Percentiles rank a stretch among this genome's conserved stretches.
phyloP scores from a whole-genome alignment of 2,329 filamentous ascomycete genomes.

The Cadophora sp. region DNA sequence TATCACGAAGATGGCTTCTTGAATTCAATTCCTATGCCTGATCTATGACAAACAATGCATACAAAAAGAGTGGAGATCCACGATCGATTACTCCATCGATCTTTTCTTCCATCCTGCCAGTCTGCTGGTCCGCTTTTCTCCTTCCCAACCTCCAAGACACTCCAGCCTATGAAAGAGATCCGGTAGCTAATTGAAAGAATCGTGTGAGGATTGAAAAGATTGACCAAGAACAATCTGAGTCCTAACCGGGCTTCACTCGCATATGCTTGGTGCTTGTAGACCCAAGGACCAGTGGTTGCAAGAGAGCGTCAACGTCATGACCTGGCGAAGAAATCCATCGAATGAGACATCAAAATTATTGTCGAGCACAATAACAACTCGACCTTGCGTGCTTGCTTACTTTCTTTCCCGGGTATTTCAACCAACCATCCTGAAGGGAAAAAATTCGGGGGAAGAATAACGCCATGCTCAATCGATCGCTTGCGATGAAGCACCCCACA shows the following conservation, averaged over 20 bases:
- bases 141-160: background rate
- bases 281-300: background rate
- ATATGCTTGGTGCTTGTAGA: background rate
- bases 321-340: background rate
- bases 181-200: background rate
- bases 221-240: background rate
- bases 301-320: background rate
- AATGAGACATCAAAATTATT: background rate
- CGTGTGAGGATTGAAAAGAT: background rate
- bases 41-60: conserved; percentile 15
- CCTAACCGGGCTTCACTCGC: background rate
- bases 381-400: background rate
- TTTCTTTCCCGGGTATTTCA: conserved; percentile 15
- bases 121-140: background rate
- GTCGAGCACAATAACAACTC: background rate
- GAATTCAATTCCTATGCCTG: conserved; percentile 17
- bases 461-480: conserved; percentile 13
- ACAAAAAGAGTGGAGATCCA: conserved; percentile 28
- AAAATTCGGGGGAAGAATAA: conserved; percentile 3
- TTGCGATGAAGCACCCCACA: background rate
- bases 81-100: conserved; percentile 4
- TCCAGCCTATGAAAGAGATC: conserved; percentile 6
- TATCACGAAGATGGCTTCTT: background rate
- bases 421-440: conserved; percentile 12
- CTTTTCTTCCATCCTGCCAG: background rate